Evolutionary conservation across 176 grass and related monocot species (phyloP).

Genomic region (Tillandsia fasciculata): DNA sequence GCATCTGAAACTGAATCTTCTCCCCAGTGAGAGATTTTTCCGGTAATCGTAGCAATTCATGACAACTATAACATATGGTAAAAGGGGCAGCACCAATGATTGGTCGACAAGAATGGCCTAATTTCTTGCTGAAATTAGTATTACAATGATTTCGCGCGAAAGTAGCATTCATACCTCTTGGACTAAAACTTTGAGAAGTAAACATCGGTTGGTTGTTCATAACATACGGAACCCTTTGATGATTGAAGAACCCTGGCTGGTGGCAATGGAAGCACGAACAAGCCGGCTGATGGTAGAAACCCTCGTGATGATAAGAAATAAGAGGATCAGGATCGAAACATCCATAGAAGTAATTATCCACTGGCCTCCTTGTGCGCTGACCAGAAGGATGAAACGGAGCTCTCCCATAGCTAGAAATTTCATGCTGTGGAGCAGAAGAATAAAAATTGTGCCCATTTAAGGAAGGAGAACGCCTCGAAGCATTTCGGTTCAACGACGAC

Average conservation of each 20-base stretch:
- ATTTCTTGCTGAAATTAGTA: constrained; percentile 41
- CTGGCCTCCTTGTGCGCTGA: constrained; percentile 32
- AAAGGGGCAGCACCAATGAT: constrained; percentile 76
- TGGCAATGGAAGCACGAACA: constrained; percentile 73
- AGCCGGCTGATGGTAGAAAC: constrained; percentile 63
- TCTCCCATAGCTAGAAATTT: constrained; percentile 41
- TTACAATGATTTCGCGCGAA: constrained; percentile 30
- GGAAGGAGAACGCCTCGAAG: constrained; percentile 20
- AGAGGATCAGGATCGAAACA: constrained; percentile 55
- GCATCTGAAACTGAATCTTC: constrained; percentile 56
- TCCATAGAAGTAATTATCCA: constrained; percentile 51
- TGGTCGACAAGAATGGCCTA: constrained; percentile 38
- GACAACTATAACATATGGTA: constrained; percentile 77
- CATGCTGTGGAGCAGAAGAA: constrained; percentile 33
- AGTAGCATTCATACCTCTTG: constrained; percentile 27
- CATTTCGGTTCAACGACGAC: constrained; percentile 33
- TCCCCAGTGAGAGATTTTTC: constrained; percentile 27
- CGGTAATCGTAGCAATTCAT: constrained; percentile 73
- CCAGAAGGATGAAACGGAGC: constrained; percentile 31
- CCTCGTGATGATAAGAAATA: constrained; percentile 59
- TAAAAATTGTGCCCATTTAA: constrained; percentile 38
- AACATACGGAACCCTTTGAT: constrained; percentile 37
- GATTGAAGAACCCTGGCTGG: constrained; percentile 45
- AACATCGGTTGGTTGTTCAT: constrained; percentile 32
- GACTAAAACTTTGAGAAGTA: constrained; percentile 39